phyloP scores from a whole-genome alignment of 306 rosid species.

The Dryas drummondii region DNA sequence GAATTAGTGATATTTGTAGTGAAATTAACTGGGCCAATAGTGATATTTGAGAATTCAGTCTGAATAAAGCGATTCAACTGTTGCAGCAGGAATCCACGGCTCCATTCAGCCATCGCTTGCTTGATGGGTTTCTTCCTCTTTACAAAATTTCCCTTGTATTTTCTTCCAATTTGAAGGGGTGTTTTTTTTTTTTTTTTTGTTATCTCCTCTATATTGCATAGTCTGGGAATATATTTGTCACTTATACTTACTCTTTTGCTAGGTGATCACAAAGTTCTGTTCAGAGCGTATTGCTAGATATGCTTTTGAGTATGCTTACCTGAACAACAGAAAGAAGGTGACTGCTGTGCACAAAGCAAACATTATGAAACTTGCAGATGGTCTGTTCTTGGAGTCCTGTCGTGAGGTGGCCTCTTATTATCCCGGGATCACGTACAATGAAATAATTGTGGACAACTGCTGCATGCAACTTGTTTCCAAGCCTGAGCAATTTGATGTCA shows the following conservation, averaged over 20 bases:
- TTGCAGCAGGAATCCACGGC: neutral
- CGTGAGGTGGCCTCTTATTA: conserved; percentile 71
- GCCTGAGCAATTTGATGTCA: conserved; percentile 94
- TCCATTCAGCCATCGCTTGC: neutral
- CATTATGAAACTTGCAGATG: conserved; percentile 93
- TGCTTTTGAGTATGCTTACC: conserved; percentile 89
- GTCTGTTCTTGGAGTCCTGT: conserved; percentile 81
- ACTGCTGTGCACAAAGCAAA: conserved; percentile 98
- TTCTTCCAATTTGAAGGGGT: neutral
- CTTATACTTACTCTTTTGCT: conserved; percentile 47
- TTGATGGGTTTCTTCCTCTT: neutral
- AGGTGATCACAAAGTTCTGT: conserved; percentile 95
- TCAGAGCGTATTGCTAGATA: conserved; percentile 81
- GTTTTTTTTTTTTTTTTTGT: neutral
- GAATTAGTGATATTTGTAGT: neutral
- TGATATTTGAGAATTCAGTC: neutral
- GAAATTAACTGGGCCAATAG: neutral
- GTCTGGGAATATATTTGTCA: conserved; percentile 27
- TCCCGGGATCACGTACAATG: conserved; percentile 68
- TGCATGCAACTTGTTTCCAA: conserved; percentile 93
- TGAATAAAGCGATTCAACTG: neutral
- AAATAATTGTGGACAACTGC: conserved; percentile 86
- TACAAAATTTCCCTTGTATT: neutral
- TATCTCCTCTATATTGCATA: neutral
- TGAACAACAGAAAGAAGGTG: conserved; percentile 88